Conservation (phyloP, 2,329 filamentous ascomycete species). For the Fusarium sp. region DNA sequence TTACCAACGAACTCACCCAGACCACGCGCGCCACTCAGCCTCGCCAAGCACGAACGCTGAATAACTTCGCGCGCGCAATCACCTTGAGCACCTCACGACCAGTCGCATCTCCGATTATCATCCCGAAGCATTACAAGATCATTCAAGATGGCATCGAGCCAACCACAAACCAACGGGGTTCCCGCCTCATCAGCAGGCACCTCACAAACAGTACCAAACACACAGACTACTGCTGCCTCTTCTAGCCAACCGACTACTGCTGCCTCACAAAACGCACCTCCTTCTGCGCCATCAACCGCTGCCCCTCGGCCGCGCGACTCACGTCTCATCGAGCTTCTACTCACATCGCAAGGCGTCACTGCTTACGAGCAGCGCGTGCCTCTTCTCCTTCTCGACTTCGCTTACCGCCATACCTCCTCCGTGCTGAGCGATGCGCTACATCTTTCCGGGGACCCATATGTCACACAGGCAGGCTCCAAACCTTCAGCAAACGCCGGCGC, state of each 20-base stretch:
- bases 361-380: conserved; percentile 86
- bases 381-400: conserved; percentile 85
- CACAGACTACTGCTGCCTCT: conserved; percentile 48
- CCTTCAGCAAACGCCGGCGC: conserved; percentile 63
- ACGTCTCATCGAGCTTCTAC: conserved; percentile 81
- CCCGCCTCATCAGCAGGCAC: conserved; percentile 53
- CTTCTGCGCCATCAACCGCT: conserved; percentile 50
- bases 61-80: conserved; percentile 15
- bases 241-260: conserved; percentile 41
- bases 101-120: background rate
- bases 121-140: background rate
- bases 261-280: conserved; percentile 40
- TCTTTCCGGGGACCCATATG: conserved; percentile 75
- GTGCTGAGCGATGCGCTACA: conserved; percentile 78
- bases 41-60: background rate
- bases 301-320: conserved; percentile 78
- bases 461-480: conserved; percentile 64
- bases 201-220: conserved; percentile 52
- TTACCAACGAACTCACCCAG: background rate
- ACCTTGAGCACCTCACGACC: background rate
- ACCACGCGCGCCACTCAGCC: background rate
- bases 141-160: conserved; percentile 50
- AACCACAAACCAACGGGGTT: conserved; percentile 66
- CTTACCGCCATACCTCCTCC: conserved; percentile 81
- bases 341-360: conserved; percentile 81